Evolutionary conservation across 2,329 filamentous ascomycete genomes (phyloP), one percentile per base, ranked within the genome.

Genomic region (Talaromyces sp.): DNA sequence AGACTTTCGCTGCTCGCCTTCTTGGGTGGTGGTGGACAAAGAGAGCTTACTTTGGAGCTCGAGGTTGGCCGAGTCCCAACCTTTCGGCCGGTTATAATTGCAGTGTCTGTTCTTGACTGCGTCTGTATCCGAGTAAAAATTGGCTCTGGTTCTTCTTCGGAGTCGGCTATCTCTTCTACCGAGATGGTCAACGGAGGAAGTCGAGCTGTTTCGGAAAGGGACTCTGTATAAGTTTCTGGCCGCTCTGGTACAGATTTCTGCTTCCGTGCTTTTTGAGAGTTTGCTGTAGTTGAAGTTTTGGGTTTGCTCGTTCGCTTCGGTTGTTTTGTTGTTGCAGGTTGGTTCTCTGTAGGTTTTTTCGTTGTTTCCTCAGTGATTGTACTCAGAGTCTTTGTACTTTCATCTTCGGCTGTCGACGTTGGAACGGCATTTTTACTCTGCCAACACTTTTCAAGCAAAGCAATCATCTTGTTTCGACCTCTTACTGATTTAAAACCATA

Each of bases 401-500:
- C 52, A 53, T 27, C 15, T n/a, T 52, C 59, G 13, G 27, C 44
- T 8, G 22, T 42, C 19, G 30, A 36, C 32, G 2, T 27, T 13
- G 33, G 10, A 25, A 17, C 49, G 17, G 53, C 13, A 57, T 81
- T 75, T 70, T 85, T 85, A 61, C 85, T 86, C 65, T 83, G 75
- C 88, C 89, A 92, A 71, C 90, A 92, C 68, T 86, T 84, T 57
- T 89, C 79, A 13, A 93, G 77, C 11, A 92, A 73, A 1, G 84
- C 79, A 63, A 93, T 86, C 87, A 91, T 91, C 9, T 85, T 85
- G 55, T 82, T 80, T 19, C 90, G 82, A 60, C 80, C 85, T 70
- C 87, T 90, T 32, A 92, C 78, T 1, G 87, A 78, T 70, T 92
- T 93, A 74, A 93, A 92, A 0, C 88, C 88, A 68, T 86, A 92